Evolutionary conservation across 768 basidiomycete genomes (phyloP).

Genomic region (Naematelia aurantialba): DNA sequence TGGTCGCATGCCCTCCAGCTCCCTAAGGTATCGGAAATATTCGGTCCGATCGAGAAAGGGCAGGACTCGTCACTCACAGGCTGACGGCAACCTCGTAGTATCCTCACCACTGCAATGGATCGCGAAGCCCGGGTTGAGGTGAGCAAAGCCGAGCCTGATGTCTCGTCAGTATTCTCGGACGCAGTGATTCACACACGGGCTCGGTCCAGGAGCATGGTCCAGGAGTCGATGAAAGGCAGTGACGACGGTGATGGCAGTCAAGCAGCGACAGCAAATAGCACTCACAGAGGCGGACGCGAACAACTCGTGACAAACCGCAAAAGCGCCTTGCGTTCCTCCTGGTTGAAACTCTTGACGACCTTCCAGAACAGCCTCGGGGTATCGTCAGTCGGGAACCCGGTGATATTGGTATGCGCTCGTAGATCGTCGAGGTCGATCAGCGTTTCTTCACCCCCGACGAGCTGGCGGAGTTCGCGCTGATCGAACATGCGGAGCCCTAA

Average conservation of each 20-base stretch:
- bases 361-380: constrained; percentile 82
- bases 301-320: constrained; percentile 91
- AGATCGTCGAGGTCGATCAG: constrained; percentile 82
- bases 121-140: constrained; percentile 75
- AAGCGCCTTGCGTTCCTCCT: constrained; percentile 71
- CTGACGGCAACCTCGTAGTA: constrained; percentile 47
- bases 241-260: no score
- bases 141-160: constrained; percentile 45
- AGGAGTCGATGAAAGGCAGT: constrained; percentile 58
- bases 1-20: no score
- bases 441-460: constrained; percentile 82
- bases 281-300: constrained; percentile 76
- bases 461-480: constrained; percentile 86
- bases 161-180: background rate
- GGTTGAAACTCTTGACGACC: constrained; percentile 72
- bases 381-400: constrained; percentile 74
- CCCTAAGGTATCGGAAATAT: no score
- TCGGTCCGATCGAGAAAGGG: constrained; percentile 42
- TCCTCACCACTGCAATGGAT: constrained; percentile 79
- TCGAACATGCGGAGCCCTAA: constrained; percentile 78
- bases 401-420: constrained; percentile 63
- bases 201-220: no score
- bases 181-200: no score
- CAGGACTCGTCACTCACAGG: constrained; percentile 24
- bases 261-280: constrained; percentile 4